Base-by-base conservation (phyloP, 179 eudicot genomes). In the Pouteria campechiana region DNA sequence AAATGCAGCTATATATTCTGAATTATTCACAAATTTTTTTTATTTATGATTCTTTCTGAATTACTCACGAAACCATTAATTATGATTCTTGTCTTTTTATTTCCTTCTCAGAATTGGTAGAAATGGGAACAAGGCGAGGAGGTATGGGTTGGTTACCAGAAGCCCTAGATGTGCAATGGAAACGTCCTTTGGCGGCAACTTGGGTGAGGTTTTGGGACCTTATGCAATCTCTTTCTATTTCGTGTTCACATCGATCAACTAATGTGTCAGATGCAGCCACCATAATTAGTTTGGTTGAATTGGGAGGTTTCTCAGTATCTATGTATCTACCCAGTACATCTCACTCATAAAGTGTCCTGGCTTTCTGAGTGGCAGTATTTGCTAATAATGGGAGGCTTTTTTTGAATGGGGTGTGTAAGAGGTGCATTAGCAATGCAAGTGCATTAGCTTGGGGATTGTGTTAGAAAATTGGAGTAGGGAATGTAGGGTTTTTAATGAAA, bases 141-240 rank as follows among this genome's bases (percentile, higher is more conserved):
- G 51, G 27, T 6, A 27, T 46, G 47, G 36, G 25, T 55, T 55
- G n/a, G 38, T 33, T 40, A 60, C 40, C 28, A 67, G 65, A 52
- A 41, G 55, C 39, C 62, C 68, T 34, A 74, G 37, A 52, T 76
- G 89, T 60, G 61, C 82, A 0, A 60, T 64, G 48, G 77, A 76
- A 60, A 21, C 74, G 12, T 70, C 79, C 15, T 69, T 65, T 55
- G 94, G 54, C 63, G 93, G 93, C 76, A 58, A 13, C 46, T 33
- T 22, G n/a, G 36, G 1, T 16, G 17, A 29, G 13, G 10, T 48
- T 49, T 27, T 21, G 7, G 6, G 3, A 14, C 41, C 10, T 6
- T 10, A 35, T 34, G 22, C 37, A 2, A 3, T 48, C 14, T 6
- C 22, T 45, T 21, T 15, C 7, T 41, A 6, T 7, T 32, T n/a